Conservation (phyloP, 345 rosid species). For the Raphanus raphanistrum region DNA sequence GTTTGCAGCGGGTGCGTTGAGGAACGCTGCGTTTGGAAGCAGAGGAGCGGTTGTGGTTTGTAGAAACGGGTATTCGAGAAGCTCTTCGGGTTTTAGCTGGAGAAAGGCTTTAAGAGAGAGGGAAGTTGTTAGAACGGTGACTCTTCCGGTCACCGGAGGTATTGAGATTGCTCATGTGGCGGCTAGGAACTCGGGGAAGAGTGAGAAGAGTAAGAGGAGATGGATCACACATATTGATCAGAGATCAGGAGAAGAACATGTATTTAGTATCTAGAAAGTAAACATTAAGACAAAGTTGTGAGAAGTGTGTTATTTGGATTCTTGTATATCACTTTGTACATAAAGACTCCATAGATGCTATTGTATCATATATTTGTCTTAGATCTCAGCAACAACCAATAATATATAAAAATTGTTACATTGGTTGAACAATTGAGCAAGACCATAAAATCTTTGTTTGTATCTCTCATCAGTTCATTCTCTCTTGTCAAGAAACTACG, state of each 20-base stretch:
- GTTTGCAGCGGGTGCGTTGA: conserved; percentile 47
- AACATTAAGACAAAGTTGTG: background rate
- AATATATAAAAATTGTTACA: background rate
- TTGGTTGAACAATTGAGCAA: background rate
- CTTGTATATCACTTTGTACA: conserved; percentile 20
- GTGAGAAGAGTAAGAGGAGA: conserved; percentile 39
- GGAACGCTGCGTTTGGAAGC: conserved; percentile 56
- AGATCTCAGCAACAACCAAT: background rate
- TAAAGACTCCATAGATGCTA: conserved; percentile 24
- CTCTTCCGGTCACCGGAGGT: conserved; percentile 85
- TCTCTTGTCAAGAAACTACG: background rate
- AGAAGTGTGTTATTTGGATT: conserved; percentile 15
- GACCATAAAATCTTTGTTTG: background rate
- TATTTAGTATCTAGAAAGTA: conserved; percentile 44
- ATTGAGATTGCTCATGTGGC: conserved; percentile 87
- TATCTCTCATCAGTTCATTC: background rate
- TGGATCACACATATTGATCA: conserved; percentile 88
- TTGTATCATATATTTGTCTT: conserved; percentile 11
- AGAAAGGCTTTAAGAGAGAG: conserved; percentile 49
- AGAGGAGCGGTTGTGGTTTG: conserved; percentile 80
- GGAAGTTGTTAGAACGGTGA: conserved; percentile 69
- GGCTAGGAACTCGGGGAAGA: conserved; percentile 35
- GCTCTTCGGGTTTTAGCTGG: conserved; percentile 52
- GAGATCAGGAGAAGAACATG: conserved; percentile 77
- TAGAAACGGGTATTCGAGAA: conserved; percentile 63